phyloP scores from a whole-genome alignment of 2,329 filamentous ascomycete genomes.

The Neofusicoccum sp. region DNA sequence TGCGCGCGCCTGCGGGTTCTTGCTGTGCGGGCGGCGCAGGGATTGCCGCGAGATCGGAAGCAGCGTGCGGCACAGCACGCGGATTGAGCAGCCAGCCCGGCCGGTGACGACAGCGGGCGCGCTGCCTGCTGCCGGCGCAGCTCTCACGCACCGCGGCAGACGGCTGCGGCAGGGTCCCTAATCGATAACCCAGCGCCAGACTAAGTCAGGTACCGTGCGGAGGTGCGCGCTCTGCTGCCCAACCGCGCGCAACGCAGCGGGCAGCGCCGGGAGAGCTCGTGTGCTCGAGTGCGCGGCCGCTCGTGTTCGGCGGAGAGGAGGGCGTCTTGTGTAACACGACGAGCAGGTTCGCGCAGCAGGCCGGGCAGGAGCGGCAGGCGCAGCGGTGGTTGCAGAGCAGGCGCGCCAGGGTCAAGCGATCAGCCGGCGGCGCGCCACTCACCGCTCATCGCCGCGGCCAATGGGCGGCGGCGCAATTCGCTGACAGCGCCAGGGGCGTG shows the following conservation, averaged over 20 bases:
- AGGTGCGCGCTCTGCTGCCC: neutral
- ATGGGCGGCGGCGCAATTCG: neutral
- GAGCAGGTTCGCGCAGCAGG: no score
- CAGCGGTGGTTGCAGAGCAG: neutral
- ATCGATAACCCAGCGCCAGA: constrained; percentile 5
- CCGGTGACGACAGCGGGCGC: no score
- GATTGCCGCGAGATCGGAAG: neutral
- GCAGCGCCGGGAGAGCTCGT: no score
- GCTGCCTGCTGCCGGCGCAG: no score
- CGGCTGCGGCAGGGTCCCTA: neutral
- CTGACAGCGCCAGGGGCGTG: constrained; percentile 1
- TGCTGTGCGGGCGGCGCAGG: neutral
- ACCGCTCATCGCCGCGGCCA: constrained; percentile 5
- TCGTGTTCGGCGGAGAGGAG: no score
- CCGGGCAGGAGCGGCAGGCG: neutral
- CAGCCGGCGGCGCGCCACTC: constrained; percentile 2
- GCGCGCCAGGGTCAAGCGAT: constrained; percentile 4
- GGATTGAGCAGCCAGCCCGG: neutral
- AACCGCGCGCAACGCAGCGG: neutral
- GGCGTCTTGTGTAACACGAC: no score
- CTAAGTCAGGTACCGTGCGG: neutral
- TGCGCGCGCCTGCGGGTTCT: neutral
- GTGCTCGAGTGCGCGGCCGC: no score
- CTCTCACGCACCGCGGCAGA: neutral
- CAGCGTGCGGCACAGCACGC: neutral